Conservation (phyloP, 2,329 filamentous ascomycete species). For the Ophioceras dolichostomum region DNA sequence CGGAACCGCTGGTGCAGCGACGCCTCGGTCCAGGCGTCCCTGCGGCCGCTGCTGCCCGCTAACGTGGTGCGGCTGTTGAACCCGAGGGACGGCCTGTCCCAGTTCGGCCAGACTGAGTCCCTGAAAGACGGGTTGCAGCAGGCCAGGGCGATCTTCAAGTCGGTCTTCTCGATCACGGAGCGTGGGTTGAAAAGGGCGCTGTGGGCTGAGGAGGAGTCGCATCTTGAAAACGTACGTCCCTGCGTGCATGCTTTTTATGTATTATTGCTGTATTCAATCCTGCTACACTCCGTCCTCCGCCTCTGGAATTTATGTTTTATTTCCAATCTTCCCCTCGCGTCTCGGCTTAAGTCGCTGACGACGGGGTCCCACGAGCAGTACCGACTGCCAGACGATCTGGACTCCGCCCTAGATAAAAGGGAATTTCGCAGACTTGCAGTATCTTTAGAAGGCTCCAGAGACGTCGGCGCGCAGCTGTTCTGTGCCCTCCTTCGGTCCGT, state of each 20-base stretch:
- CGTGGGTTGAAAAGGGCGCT: slow-evolving; percentile 56
- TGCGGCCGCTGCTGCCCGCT: slow-evolving; percentile 53
- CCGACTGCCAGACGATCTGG: slow-evolving; percentile 47
- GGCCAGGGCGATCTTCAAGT: slow-evolving; percentile 53
- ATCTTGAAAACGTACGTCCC: slow-evolving; percentile 39
- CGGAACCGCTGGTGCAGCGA: slow-evolving; percentile 90
- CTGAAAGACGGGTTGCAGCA: slow-evolving; percentile 70
- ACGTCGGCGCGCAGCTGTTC: slow-evolving; percentile 82
- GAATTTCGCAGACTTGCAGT: slow-evolving; percentile 65
- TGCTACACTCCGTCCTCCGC: no score
- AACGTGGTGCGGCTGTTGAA: slow-evolving; percentile 57
- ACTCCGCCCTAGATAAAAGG: slow-evolving; percentile 53
- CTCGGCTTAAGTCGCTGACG: no score
- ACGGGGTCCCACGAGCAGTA: no score
- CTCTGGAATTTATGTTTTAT: no score
- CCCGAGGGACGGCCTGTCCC: slow-evolving; percentile 52
- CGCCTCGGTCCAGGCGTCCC: slow-evolving; percentile 47
- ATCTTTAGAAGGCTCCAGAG: slow-evolving; percentile 66
- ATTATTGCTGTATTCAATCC: no score
- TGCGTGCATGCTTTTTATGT: not conserved
- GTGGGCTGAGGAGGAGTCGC: slow-evolving; percentile 60
- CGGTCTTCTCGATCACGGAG: slow-evolving; percentile 58
- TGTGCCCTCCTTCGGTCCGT: slow-evolving; percentile 74
- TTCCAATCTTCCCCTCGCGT: no score
- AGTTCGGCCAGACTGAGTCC: slow-evolving; percentile 65